Conservation (phyloP, 2,329 filamentous ascomycete species). For the Nothomitra cinnamomea region DNA sequence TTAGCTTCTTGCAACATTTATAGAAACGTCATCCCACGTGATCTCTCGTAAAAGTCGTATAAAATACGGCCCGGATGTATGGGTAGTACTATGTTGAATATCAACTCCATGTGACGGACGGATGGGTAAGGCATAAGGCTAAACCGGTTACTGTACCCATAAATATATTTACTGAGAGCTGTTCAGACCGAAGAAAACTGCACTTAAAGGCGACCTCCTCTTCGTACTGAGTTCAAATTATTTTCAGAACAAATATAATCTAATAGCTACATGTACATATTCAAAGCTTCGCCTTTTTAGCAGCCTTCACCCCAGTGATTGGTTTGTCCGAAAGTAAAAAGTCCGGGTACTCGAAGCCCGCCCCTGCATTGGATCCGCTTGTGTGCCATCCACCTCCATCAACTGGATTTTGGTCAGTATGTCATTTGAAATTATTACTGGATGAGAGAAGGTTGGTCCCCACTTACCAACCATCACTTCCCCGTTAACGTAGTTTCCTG, state of each 20-base stretch:
- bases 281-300: slow-evolving; percentile 38
- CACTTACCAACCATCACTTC: slow-evolving; percentile 57
- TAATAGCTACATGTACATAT: not conserved
- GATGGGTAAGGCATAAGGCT: too few species aligned
- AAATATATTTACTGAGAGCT: too few species aligned
- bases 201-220: too few species aligned
- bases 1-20: not conserved
- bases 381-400: slow-evolving; percentile 36
- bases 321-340: slow-evolving; percentile 36
- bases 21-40: slow-evolving; percentile 1
- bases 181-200: too few species aligned
- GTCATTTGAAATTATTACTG: not conserved
- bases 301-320: slow-evolving; percentile 40
- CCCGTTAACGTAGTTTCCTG: slow-evolving; percentile 74
- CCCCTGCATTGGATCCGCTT: slow-evolving; percentile 20
- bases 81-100: too few species aligned
- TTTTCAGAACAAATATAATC: too few species aligned
- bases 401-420: slow-evolving; percentile 17
- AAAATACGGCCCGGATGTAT: too few species aligned
- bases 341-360: slow-evolving; percentile 36
- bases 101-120: too few species aligned
- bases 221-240: too few species aligned
- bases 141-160: too few species aligned
- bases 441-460: not conserved
- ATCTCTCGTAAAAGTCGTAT: not conserved